Evolutionary conservation across 345 rosid species (phyloP).

Genomic region (Melaleuca quinquenervia): DNA sequence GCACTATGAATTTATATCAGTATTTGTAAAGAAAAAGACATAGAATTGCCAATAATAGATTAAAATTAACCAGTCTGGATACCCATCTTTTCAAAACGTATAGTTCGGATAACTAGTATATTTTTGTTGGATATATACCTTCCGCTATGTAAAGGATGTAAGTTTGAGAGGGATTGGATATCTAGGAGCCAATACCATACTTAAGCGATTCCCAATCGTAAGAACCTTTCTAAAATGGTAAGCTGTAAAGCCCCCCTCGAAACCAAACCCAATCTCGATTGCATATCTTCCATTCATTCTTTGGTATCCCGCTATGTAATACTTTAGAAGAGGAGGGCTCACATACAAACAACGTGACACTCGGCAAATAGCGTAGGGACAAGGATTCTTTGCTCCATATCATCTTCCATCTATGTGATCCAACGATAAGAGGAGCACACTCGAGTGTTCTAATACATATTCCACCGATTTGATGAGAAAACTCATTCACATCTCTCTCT

Average conservation of each 20-base stretch:
- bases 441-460: not conserved
- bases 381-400: not conserved
- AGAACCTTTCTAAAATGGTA: too few relatives aligned
- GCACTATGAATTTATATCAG: not conserved
- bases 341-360: not conserved
- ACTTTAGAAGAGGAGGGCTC: not conserved
- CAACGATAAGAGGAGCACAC: not conserved
- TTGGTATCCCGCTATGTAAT: not conserved
- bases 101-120: not conserved
- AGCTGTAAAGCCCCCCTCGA: too few relatives aligned
- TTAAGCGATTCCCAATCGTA: too few relatives aligned
- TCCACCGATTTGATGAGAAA: not conserved
- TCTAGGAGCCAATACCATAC: not conserved
- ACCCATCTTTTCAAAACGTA: not conserved
- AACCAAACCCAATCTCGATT: too few relatives aligned
- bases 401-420: not conserved
- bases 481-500: not conserved
- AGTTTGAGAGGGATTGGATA: too few relatives aligned
- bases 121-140: not conserved
- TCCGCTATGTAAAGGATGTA: not conserved
- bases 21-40: not conserved
- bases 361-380: not conserved
- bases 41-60: not conserved
- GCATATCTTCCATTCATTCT: not conserved
- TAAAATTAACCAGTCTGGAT: not conserved